These are phyloP conservation scores for Euphorbia schlechtendalii DNA, from an alignment of 441 rosid genomes.

Conservation along the genomic window DNA sequence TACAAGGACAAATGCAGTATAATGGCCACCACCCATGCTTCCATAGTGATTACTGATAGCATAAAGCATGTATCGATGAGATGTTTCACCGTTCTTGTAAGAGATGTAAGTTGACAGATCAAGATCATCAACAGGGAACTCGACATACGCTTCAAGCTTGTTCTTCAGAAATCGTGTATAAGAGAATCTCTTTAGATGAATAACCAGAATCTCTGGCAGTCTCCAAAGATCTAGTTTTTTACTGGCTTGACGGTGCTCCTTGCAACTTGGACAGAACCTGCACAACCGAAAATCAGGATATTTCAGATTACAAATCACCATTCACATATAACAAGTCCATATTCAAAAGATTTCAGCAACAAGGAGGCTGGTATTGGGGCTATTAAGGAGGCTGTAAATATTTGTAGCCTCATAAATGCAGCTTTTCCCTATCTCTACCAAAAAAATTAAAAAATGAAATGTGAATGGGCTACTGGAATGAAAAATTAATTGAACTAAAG, in stretches of 20 bases:
- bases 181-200: slow-evolving; percentile 72
- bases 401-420: neutral
- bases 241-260: slow-evolving; percentile 54
- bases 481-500: slow-evolving; percentile 1
- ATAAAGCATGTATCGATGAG: slow-evolving; percentile 40
- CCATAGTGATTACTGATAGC: slow-evolving; percentile 69
- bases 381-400: neutral
- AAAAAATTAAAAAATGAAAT: neutral
- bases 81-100: slow-evolving; percentile 23
- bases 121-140: slow-evolving; percentile 58
- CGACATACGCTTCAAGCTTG: slow-evolving; percentile 69
- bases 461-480: neutral
- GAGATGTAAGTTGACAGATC: slow-evolving; percentile 49
- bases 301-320: neutral
- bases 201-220: slow-evolving; percentile 56
- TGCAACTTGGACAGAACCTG: slow-evolving; percentile 51
- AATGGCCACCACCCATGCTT: slow-evolving; percentile 71
- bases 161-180: slow-evolving; percentile 43
- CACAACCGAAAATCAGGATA: neutral
- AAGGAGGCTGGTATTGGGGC: neutral
- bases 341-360: neutral
- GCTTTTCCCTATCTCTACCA: neutral
- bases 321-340: slow-evolving; percentile 1
- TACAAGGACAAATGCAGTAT: slow-evolving; percentile 62
- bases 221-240: slow-evolving; percentile 77